These are phyloP conservation scores for Penstemon eatonii DNA, from an alignment of 257 asterid species.

Conservation along the genomic window DNA sequence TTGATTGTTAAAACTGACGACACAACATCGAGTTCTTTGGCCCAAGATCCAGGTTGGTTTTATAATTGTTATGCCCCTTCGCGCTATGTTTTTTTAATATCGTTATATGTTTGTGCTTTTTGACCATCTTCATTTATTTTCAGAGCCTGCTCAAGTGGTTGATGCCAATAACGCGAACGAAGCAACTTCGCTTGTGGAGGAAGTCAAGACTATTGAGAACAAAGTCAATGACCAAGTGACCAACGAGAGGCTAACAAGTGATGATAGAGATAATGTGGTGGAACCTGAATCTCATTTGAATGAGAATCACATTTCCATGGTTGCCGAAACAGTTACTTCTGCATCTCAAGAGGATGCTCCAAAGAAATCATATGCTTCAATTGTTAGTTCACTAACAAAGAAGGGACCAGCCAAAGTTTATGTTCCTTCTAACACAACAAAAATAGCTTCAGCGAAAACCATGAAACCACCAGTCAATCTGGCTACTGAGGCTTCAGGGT, in stretches of 20 bases:
- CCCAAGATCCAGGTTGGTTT: slow-evolving; percentile 61
- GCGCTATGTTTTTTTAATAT: neutral
- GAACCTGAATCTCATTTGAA: slow-evolving; percentile 46
- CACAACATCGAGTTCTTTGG: slow-evolving; percentile 35
- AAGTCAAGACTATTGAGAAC: slow-evolving; percentile 47
- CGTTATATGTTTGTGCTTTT: slow-evolving; percentile 13
- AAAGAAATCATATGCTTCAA: slow-evolving; percentile 91
- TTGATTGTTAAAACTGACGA: slow-evolving; percentile 40
- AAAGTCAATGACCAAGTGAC: slow-evolving; percentile 40
- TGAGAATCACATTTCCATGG: slow-evolving; percentile 42
- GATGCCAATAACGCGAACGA: slow-evolving; percentile 43
- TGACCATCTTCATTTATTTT: slow-evolving; percentile 34
- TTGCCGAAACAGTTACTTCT: slow-evolving; percentile 43
- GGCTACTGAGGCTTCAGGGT: slow-evolving; percentile 37
- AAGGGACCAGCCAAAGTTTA: slow-evolving; percentile 54
- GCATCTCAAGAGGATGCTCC: slow-evolving; percentile 58
- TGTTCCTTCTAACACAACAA: slow-evolving; percentile 48
- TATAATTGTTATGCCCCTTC: slow-evolving; percentile 11
- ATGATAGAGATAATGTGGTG: slow-evolving; percentile 41
- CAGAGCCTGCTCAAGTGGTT: slow-evolving; percentile 57
- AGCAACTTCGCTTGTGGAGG: slow-evolving; percentile 44
- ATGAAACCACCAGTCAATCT: slow-evolving; percentile 44
- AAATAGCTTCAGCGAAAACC: slow-evolving; percentile 35
- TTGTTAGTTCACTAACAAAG: slow-evolving; percentile 66
- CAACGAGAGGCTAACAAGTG: slow-evolving; percentile 44